Conservation (phyloP, 2,329 filamentous ascomycete genomes). For the Exophiala dermatitidis region DNA sequence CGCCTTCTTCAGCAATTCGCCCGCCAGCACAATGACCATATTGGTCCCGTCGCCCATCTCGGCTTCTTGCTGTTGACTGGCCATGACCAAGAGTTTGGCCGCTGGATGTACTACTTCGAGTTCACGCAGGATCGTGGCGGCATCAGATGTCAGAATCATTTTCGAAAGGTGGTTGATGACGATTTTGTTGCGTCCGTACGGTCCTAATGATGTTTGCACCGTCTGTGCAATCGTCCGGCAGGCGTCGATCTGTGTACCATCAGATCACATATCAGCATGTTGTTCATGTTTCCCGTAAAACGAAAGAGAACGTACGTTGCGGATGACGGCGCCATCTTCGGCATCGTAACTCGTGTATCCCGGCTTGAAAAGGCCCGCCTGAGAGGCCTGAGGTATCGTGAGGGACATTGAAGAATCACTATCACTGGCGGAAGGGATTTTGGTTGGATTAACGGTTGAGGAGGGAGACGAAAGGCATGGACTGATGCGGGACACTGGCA, state of each 20-base stretch:
- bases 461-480: not conserved
- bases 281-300: not conserved
- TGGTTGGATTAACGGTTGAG: not conserved
- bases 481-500: not conserved
- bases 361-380: conserved; percentile 86
- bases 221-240: conserved; percentile 93
- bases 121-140: conserved; percentile 93
- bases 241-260: conserved; percentile 63
- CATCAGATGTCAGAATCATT: conserved; percentile 98
- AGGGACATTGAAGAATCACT: conserved; percentile 64
- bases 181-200: conserved; percentile 98
- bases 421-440: not conserved
- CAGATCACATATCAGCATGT: not conserved
- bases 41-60: conserved; percentile 99
- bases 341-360: conserved; percentile 98
- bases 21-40: conserved; percentile 89
- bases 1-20: conserved; percentile 92
- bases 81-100: conserved; percentile 96
- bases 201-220: conserved; percentile 92
- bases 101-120: conserved; percentile 97
- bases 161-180: conserved; percentile 99
- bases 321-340: conserved; percentile 96
- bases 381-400: conserved; percentile 88
- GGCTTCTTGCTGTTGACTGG: conserved; percentile 94
- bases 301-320: conserved; percentile 51